Evolutionary conservation across 495 filamentous ascomycete species (phyloP).

Genomic region (Talaromyces wortmannii): DNA sequence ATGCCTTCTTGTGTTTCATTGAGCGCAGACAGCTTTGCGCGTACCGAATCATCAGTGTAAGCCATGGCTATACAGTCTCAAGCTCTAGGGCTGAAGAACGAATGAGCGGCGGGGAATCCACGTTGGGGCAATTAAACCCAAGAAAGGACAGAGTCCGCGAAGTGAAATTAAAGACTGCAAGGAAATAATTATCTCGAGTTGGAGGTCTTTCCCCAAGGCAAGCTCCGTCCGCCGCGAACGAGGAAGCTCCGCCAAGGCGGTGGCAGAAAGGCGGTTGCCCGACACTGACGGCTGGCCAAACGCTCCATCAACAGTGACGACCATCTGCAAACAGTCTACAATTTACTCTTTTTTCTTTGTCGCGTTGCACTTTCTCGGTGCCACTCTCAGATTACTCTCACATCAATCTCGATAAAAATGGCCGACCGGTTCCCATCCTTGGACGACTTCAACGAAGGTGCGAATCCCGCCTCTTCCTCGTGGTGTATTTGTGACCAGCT

Average conservation of each 20-base stretch:
- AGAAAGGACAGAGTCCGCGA: too few species aligned
- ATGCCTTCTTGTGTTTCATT: conserved; percentile 97
- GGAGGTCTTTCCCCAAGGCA: background rate
- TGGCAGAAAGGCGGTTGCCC: conserved; percentile 2
- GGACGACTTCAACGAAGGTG: conserved; percentile 91
- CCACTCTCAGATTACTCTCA: background rate
- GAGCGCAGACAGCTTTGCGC: conserved; percentile 86
- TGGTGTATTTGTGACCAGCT: conserved; percentile 4
- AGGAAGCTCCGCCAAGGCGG: conserved; percentile 5
- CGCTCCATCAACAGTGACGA: background rate
- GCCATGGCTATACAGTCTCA: conserved; percentile 51
- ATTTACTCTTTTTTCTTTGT: conserved; percentile 2
- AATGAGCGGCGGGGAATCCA: too few species aligned
- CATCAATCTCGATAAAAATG: conserved; percentile 46
- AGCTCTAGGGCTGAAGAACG: too few species aligned
- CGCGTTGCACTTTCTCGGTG: background rate
- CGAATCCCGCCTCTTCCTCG: conserved; percentile 24
- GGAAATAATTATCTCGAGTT: background rate
- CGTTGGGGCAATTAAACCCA: too few species aligned
- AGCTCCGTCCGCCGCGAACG: background rate
- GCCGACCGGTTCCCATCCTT: conserved; percentile 94
- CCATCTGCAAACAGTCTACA: background rate
- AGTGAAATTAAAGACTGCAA: background rate
- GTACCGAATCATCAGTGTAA: conserved; percentile 88
- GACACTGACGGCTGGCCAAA: background rate